Evolutionary conservation across 2,329 filamentous ascomycete genomes (phyloP), one percentile per base, ranked within the genome.

Genomic region (Pseudogymnoascus sp.): DNA sequence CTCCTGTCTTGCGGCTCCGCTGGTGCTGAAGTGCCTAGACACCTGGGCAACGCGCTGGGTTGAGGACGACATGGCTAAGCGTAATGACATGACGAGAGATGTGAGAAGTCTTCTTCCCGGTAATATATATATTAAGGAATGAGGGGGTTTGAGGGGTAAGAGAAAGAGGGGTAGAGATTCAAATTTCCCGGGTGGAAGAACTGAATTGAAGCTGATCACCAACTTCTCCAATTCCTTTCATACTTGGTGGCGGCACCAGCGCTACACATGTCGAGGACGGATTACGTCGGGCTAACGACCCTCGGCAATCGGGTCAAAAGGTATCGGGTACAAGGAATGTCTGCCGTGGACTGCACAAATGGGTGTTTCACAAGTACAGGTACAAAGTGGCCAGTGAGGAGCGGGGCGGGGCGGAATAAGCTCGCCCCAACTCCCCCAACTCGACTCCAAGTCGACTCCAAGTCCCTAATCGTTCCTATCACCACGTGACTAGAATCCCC

Each of bases 1-100:
- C 72, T 96, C 88, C 74, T 86, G 78, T 64, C 74, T 73, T 25
- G 71, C 70, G 18, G 75, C 70, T 59, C 77, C 71, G 61, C 80
- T 76, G 54, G 76, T 76, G 68, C 76, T 79, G 71, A 87, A 83
- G 62, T 79, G 75, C 61, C 80, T 72, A 57, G 76, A 75, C 59
- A 78, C 68, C 66, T 78, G 77, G 18, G 74, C 70, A 47, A 80
- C 70, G 67, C 79, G 74, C 67, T 76, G 75, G 54, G 62, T 66
- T 38, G 69, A 63, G 35, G 67, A 64, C 58, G 65, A 66, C 62
- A 66, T 69, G 61, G 65, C 66, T 35, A 57, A 64, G 60, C 63
- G 62, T 58, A 67, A 59, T 66, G 69, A 70, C 69, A 73, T 73
- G 66, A 64, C 70, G 66, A 62, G 50, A 22, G 62, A 28, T 62